Percentiles rank a stretch among this genome's conserved stretches.
phyloP scores from a whole-genome alignment of 208 protist species.

The Crithidia brevicula region DNA sequence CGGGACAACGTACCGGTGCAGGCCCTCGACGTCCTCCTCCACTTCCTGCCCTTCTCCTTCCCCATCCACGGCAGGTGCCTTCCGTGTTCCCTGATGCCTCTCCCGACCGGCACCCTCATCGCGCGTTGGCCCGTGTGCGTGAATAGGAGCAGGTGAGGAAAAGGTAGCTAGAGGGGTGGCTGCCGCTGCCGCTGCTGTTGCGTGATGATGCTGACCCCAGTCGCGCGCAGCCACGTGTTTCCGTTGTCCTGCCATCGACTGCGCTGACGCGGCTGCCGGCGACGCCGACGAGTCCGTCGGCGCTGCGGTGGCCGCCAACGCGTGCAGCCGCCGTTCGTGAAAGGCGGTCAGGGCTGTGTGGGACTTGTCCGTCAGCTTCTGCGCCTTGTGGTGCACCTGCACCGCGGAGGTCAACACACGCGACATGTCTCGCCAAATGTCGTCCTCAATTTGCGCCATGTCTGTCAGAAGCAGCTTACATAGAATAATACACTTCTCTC shows the following conservation, averaged over 20 bases:
- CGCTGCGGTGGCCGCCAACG: not conserved
- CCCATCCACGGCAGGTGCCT: not conserved
- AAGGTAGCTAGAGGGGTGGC: too few relatives aligned
- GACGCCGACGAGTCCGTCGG: not conserved
- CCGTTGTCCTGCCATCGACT: not conserved
- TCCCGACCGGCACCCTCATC: too few relatives aligned
- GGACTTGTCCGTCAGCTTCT: constrained; percentile 25
- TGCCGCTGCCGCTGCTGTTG: too few relatives aligned
- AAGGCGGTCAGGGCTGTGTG: constrained; percentile 3
- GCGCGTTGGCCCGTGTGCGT: too few relatives aligned
- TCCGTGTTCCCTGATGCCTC: too few relatives aligned
- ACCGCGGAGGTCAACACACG: constrained; percentile 26
- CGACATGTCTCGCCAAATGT: constrained; percentile 38
- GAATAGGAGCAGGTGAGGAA: too few relatives aligned
- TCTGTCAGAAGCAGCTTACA: constrained; percentile 34
- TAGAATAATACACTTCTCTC: constrained; percentile 22
- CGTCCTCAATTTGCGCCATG: constrained; percentile 24
- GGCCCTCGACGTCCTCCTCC: not conserved
- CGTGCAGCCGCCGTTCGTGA: constrained; percentile 18
- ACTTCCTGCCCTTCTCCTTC: constrained; percentile 8
- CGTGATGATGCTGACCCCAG: too few relatives aligned
- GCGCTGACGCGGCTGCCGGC: not conserved
- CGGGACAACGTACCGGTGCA: constrained; percentile 36
- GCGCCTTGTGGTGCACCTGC: constrained; percentile 21
- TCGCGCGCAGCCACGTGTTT: too few relatives aligned